phyloP scores from a whole-genome alignment of 2,329 filamentous ascomycete species.

The Alternaria arborescens region DNA sequence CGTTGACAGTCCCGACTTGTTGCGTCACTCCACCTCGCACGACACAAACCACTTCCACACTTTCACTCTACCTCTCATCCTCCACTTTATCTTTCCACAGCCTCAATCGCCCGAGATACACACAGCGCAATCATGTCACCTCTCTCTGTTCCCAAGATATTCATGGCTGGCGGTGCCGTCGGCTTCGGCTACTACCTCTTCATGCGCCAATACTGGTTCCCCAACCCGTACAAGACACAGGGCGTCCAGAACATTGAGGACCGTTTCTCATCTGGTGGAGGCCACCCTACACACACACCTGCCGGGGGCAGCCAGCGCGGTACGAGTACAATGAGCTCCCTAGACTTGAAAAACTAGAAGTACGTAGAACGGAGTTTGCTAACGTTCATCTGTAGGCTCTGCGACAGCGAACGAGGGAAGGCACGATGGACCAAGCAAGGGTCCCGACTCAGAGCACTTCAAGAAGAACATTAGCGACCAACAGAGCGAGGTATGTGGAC shows the following conservation, averaged over 20 bases:
- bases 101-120: not conserved
- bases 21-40: conserved; percentile 5
- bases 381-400: conserved; percentile 23
- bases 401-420: conserved; percentile 33
- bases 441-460: conserved; percentile 39
- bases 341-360: conserved; percentile 5
- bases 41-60: not conserved
- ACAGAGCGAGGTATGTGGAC: conserved; percentile 35
- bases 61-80: not conserved
- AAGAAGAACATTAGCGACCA: conserved; percentile 38
- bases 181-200: conserved; percentile 49
- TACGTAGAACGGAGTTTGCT: conserved; percentile 3
- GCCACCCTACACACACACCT: conserved; percentile 42
- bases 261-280: conserved; percentile 45
- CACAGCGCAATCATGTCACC: conserved; percentile 33
- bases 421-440: conserved; percentile 36
- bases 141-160: conserved; percentile 48
- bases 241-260: conserved; percentile 48
- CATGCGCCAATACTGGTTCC: conserved; percentile 51
- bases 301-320: conserved; percentile 38
- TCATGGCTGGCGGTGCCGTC: conserved; percentile 47
- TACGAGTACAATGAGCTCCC: conserved; percentile 23
- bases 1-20: not conserved
- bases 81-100: not conserved
- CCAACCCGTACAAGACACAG: conserved; percentile 49